Percentiles rank a stretch among this genome's conserved stretches.
phyloP scores from a whole-genome alignment of 116 monocot species.

The Trichopus zeylanicus region DNA sequence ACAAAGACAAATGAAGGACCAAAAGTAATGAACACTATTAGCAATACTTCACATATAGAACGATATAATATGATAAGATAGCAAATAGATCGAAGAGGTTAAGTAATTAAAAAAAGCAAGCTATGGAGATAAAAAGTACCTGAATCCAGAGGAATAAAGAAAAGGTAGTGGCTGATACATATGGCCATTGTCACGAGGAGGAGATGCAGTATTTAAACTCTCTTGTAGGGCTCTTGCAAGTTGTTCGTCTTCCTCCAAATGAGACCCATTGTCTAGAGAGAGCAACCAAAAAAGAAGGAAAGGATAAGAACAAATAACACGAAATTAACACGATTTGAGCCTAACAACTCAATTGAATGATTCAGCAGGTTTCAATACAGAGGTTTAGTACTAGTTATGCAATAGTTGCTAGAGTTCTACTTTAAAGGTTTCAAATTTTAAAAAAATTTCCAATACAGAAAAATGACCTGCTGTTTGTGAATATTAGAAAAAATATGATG shows the following conservation, averaged over 20 bases:
- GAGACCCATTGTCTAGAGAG: conserved; percentile 30
- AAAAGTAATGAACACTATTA: too few relatives aligned
- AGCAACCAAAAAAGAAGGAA: not conserved
- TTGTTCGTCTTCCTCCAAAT: conserved; percentile 79
- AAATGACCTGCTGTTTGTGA: too few relatives aligned
- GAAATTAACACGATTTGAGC: too few relatives aligned
- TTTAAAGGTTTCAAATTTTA: too few relatives aligned
- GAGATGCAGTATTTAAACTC: conserved; percentile 52
- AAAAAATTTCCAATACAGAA: too few relatives aligned
- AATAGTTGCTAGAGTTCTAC: too few relatives aligned
- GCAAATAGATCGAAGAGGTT: not conserved
- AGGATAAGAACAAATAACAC: not conserved
- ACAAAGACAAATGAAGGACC: too few relatives aligned
- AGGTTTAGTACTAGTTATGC: not conserved
- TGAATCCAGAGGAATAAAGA: conserved; percentile 21
- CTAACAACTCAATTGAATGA: not conserved
- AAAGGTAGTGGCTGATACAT: conserved; percentile 29
- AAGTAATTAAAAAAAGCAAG: not conserved
- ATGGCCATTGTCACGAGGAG: conserved; percentile 31
- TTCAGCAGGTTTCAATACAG: too few relatives aligned
- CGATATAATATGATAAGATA: not conserved
- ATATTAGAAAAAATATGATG: too few relatives aligned
- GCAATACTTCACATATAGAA: too few relatives aligned
- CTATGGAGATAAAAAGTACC: conserved; percentile 24
- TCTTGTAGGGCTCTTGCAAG: conserved; percentile 83